Evolutionary conservation across 2,329 filamentous ascomycete species (phyloP), one percentile per base, ranked within the genome.

Genomic region (Periconia macrospinosa): DNA sequence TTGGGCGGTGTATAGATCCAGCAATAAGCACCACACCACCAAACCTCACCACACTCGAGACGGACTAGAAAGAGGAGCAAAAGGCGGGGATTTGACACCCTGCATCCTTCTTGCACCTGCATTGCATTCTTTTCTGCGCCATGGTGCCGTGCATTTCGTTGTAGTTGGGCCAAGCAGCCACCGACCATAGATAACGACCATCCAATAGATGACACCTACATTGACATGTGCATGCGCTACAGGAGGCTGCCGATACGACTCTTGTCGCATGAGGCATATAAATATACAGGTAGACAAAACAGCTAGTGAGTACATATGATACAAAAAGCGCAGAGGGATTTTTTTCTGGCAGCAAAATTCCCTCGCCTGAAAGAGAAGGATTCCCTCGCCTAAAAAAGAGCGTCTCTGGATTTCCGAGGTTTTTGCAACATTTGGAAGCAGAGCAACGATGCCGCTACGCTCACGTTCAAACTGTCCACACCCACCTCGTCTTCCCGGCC

Each of bases 391-490:
- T 68, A 70, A 51, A 71, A 71, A 11, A 71, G 43, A 17, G 52
- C 43, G 13, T 65, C 57, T 41, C 56, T 59, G 15, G 55, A 17
- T 15, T 61, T 55, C n/a, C 48, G 46, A 45, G 71, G 69, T 50
- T 59, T 66, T 47, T 76, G 81, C 65, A 90, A 69, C 66, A 94
- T 91, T 0, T 87, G 79, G 58, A 87, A 83, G 57, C 87, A 87
- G 47, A 97, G 76, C 46, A 97, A 77, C 1, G 86, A 91, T 7
- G 90, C 86, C 1, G 94, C 93, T 18, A 96, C 92, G 68, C 90
- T 91, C 40, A 97, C 94, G 70, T 99, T 97, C 71, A 99, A 76
- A 72, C 92, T 96, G 73, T 97, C 93, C 2, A 99, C 86, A 1
- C 81, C 69, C 61, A 86, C 70, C 66, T 82, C 69, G 65, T 78